These are phyloP conservation scores for Acanthamoeba royreba DNA, from an alignment of 208 protist genomes.

Conservation along the genomic window DNA sequence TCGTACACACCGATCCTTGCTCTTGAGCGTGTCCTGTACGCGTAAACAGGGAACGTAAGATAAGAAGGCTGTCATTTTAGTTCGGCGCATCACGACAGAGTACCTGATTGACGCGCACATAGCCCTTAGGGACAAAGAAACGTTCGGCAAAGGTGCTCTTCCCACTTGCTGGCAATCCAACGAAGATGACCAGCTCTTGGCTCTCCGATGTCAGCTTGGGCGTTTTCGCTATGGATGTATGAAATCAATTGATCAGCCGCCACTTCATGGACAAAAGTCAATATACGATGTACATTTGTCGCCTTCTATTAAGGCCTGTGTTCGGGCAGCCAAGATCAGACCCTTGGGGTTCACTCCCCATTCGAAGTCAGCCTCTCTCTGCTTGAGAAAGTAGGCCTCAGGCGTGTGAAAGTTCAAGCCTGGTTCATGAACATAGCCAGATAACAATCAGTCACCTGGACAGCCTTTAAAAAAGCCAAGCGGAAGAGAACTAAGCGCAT, in stretches of 20 bases:
- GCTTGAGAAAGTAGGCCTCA: slow-evolving; percentile 84
- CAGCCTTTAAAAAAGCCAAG: background rate
- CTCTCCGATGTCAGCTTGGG: background rate
- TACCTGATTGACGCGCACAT: slow-evolving; percentile 75
- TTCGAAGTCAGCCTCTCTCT: slow-evolving; percentile 24
- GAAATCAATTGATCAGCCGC: background rate
- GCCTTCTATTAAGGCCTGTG: background rate
- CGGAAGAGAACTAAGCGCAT: slow-evolving; percentile 43
- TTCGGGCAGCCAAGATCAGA: background rate
- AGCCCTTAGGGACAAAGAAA: slow-evolving; percentile 84
- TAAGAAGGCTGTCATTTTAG: background rate
- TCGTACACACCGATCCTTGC: slow-evolving; percentile 78
- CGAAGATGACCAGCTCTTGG: slow-evolving; percentile 86
- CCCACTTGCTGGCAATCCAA: slow-evolving; percentile 84
- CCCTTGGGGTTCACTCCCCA: background rate
- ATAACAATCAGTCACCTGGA: background rate
- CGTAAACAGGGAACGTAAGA: background rate
- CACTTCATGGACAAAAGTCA: no score
- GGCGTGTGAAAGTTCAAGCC: slow-evolving; percentile 84
- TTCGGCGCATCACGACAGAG: background rate
- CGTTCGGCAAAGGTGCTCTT: slow-evolving; percentile 88
- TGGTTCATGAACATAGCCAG: background rate
- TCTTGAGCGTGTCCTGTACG: slow-evolving; percentile 81
- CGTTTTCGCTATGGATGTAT: background rate
- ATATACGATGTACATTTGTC: background rate